Evolutionary conservation across 176 grass and related monocot genomes (phyloP).

Genomic region (Canna indica): DNA sequence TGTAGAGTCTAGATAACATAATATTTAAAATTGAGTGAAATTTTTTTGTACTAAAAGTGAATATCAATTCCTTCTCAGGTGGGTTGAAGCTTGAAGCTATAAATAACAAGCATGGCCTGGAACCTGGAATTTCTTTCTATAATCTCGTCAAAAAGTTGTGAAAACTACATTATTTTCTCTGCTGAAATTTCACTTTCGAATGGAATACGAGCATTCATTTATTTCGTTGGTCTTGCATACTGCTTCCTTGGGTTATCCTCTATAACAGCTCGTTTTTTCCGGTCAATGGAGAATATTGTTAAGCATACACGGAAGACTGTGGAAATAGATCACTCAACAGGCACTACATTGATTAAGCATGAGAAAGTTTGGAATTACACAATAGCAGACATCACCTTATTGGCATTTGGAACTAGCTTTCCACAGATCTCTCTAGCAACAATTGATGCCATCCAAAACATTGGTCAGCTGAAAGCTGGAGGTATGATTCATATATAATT

Average conservation of each 20-base stretch:
- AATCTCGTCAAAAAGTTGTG: slow-evolving; percentile 14
- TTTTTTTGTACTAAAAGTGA: neutral
- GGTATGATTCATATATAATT: slow-evolving; percentile 28
- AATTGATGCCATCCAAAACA: slow-evolving; percentile 64
- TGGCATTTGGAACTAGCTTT: slow-evolving; percentile 96
- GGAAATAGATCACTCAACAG: slow-evolving; percentile 26
- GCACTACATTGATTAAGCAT: slow-evolving; percentile 19
- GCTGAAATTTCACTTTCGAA: slow-evolving; percentile 47
- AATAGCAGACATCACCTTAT: slow-evolving; percentile 61
- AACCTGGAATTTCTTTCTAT: neutral
- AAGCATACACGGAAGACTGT: slow-evolving; percentile 45
- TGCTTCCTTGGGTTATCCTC: slow-evolving; percentile 73
- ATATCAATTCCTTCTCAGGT: neutral
- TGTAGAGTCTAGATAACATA: neutral
- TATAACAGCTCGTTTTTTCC: slow-evolving; percentile 68
- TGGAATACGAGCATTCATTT: slow-evolving; percentile 31
- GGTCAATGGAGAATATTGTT: slow-evolving; percentile 73
- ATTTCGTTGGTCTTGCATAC: slow-evolving; percentile 41
- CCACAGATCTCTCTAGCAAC: slow-evolving; percentile 84
- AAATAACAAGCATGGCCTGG: neutral
- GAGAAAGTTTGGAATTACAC: slow-evolving; percentile 94
- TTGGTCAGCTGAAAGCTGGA: slow-evolving; percentile 70
- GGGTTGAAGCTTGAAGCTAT: neutral
- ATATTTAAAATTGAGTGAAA: neutral
- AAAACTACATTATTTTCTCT: slow-evolving; percentile 37